These are phyloP conservation scores for Pseudozyma hubeiensis DNA, from an alignment of 1,284 basidiomycete genomes.

Conservation along the genomic window DNA sequence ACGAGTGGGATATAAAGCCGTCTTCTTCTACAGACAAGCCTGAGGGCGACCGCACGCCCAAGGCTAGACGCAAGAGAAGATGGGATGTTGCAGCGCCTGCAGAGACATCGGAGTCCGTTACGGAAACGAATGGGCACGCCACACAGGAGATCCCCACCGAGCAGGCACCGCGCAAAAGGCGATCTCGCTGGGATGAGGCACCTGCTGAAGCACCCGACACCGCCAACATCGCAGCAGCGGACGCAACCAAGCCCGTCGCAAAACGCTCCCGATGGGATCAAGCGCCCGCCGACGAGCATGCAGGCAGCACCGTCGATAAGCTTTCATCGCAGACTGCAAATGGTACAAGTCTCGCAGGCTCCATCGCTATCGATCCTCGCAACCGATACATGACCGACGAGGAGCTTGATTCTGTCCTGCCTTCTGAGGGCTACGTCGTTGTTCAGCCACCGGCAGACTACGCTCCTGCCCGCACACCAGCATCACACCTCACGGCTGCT, in stretches of 20 bases:
- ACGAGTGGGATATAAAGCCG: slow-evolving; percentile 68
- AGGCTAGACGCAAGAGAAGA: slow-evolving; percentile 81
- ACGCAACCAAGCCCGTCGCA: slow-evolving; percentile 71
- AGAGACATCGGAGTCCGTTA: slow-evolving; percentile 72
- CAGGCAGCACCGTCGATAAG: slow-evolving; percentile 5
- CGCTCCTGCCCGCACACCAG: slow-evolving; percentile 80
- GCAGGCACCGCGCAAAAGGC: slow-evolving; percentile 81
- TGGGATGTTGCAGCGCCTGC: slow-evolving; percentile 82
- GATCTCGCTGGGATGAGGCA: slow-evolving; percentile 92
- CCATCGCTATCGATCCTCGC: slow-evolving; percentile 77
- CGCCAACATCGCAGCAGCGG: slow-evolving; percentile 75
- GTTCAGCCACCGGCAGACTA: slow-evolving; percentile 95
- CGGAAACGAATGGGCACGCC: slow-evolving; percentile 18
- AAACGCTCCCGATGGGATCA: slow-evolving; percentile 95
- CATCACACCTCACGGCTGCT: slow-evolving; percentile 77
- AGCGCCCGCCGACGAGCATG: slow-evolving; percentile 72
- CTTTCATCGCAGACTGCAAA: slow-evolving; percentile 6
- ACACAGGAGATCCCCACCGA: slow-evolving; percentile 25
- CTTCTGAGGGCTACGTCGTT: slow-evolving; percentile 86
- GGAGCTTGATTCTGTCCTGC: slow-evolving; percentile 91
- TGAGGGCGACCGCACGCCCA: slow-evolving; percentile 71
- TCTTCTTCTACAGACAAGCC: slow-evolving; percentile 9
- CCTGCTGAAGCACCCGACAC: slow-evolving; percentile 68
- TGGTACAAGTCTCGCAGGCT: slow-evolving; percentile 7
- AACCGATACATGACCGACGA: slow-evolving; percentile 95